Conservation (phyloP, 257 asterid species). For the Solanum habrochaites region DNA sequence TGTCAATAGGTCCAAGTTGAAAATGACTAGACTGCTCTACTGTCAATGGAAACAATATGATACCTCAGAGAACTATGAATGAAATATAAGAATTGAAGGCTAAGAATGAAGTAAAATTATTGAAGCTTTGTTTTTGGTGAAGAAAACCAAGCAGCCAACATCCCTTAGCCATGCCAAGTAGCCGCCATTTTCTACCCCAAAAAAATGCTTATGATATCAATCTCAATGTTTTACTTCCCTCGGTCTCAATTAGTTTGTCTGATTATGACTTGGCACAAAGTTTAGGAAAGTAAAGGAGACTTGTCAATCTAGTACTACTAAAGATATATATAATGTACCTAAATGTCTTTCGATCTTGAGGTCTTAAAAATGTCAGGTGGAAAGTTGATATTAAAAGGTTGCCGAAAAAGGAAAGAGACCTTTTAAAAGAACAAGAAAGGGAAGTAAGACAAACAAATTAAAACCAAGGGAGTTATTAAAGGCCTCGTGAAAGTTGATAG, state of each 20-base stretch:
- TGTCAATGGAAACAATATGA: neutral
- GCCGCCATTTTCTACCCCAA: neutral
- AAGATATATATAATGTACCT: neutral
- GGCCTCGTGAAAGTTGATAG: neutral
- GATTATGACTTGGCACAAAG: neutral
- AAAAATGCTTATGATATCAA: neutral
- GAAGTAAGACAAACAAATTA: neutral
- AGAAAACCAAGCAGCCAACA: neutral
- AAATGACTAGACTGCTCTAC: neutral
- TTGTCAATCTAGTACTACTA: neutral
- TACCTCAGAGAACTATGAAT: neutral
- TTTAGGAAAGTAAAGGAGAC: neutral
- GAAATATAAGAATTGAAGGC: neutral
- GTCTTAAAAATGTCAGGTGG: neutral
- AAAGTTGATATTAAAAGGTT: neutral
- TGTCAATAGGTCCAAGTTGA: neutral
- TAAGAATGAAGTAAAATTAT: neutral
- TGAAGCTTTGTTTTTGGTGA: neutral
- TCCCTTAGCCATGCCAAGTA: neutral
- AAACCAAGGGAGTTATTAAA: neutral
- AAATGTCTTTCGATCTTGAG: neutral
- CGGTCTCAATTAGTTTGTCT: neutral
- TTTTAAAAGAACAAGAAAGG: neutral
- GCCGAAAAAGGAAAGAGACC: neutral
- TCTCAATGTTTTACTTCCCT: neutral